These are phyloP conservation scores for Thielaviopsis euricoi DNA, from an alignment of 2,329 filamentous ascomycete species.

Conservation along the genomic window DNA sequence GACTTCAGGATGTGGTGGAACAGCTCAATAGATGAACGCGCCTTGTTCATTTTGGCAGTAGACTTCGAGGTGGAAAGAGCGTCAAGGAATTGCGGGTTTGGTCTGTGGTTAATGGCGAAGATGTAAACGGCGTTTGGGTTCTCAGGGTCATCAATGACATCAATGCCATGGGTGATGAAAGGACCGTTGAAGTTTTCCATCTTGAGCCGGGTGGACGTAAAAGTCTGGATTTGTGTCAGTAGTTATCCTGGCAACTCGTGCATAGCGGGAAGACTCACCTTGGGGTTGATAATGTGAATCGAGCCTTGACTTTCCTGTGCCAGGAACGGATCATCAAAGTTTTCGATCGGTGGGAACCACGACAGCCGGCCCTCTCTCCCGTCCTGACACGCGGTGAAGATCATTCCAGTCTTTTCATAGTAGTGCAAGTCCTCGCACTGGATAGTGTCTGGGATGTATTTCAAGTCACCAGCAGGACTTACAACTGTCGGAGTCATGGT, in stretches of 20 bases:
- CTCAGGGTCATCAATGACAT: conserved; percentile 34
- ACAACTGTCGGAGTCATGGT: conserved; percentile 14
- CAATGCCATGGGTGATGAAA: conserved; percentile 44
- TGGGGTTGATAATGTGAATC: conserved; percentile 36
- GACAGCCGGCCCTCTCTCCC: conserved; percentile 22
- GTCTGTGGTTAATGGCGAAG: conserved; percentile 42
- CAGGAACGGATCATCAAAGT: conserved; percentile 24
- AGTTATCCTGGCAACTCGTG: neutral
- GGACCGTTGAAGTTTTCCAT: conserved; percentile 35
- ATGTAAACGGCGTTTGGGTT: conserved; percentile 34
- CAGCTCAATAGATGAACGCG: conserved; percentile 38
- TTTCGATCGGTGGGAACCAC: conserved; percentile 35
- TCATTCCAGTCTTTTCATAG: conserved; percentile 26
- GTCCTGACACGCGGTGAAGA: conserved; percentile 43
- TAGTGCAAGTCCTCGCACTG: conserved; percentile 46
- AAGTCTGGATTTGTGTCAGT: conserved; percentile 20
- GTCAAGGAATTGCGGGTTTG: conserved; percentile 26
- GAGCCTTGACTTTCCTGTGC: conserved; percentile 23
- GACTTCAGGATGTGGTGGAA: conserved; percentile 36
- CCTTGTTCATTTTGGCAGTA: conserved; percentile 19
- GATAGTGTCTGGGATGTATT: conserved; percentile 32
- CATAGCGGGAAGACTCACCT: conserved; percentile 21
- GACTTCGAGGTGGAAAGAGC: neutral
- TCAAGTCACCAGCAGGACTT: conserved; percentile 18
- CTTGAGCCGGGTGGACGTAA: conserved; percentile 26